Evolutionary conservation across 1,284 basidiomycete species (phyloP).

Genomic region (Leccinum variabile): DNA sequence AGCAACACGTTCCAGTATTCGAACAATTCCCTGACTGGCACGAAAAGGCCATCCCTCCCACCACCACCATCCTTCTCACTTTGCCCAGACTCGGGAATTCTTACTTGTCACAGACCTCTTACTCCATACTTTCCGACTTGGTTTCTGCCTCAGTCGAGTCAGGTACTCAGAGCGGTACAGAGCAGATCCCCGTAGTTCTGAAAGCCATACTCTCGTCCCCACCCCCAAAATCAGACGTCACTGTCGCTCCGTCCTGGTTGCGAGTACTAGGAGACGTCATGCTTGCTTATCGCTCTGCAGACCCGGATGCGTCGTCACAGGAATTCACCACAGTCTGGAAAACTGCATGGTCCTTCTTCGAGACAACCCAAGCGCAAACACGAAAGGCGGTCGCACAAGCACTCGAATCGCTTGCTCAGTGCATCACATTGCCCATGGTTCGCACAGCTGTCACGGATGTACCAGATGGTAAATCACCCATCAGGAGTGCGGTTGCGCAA

Average conservation of each 20-base stretch:
- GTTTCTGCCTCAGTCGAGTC: constrained; percentile 51
- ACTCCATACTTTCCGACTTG: constrained; percentile 77
- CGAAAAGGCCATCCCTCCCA: constrained; percentile 63
- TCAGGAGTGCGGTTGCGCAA: constrained; percentile 64
- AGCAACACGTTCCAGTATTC: constrained; percentile 30
- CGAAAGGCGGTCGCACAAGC: constrained; percentile 67
- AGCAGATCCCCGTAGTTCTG: constrained; percentile 69
- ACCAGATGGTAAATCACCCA: constrained; percentile 45
- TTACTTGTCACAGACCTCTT: constrained; percentile 82
- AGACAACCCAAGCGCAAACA: constrained; percentile 54
- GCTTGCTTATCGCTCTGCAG: constrained; percentile 54
- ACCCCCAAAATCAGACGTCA: constrained; percentile 63
- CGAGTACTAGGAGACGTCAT: constrained; percentile 69
- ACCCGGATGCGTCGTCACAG: constrained; percentile 47
- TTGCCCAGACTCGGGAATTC: constrained; percentile 83
- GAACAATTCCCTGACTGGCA: constrained; percentile 12
- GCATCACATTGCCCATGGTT: constrained; percentile 67
- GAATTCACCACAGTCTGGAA: constrained; percentile 75
- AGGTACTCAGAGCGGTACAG: constrained; percentile 45
- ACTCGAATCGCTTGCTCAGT: constrained; percentile 63
- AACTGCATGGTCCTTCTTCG: constrained; percentile 72
- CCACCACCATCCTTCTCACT: constrained; percentile 70
- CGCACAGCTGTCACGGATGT: constrained; percentile 48
- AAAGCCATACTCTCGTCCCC: constrained; percentile 73
- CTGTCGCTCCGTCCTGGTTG: constrained; percentile 72